Percentiles rank a stretch among this genome's conserved stretches.
Evolutionary conservation across 2,329 filamentous ascomycete genomes (phyloP).

Genomic region (Xenoacremonium recifei): DNA sequence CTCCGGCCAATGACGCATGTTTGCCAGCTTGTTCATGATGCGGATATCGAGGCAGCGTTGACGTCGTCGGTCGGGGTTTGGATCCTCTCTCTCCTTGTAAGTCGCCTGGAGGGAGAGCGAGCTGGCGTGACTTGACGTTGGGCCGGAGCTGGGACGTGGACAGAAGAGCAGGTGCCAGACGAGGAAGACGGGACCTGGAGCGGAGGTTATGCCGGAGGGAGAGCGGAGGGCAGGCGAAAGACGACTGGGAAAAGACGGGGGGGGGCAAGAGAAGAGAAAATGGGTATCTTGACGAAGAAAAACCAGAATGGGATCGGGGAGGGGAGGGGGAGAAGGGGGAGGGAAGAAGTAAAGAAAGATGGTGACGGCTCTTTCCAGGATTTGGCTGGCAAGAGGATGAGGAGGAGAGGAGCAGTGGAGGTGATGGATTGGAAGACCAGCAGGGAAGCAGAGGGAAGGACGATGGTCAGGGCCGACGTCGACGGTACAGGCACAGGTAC

Average conservation of each 20-base stretch:
- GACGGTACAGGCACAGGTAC: neutral
- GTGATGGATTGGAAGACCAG: constrained; percentile 9
- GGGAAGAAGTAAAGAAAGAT: constrained; percentile 20
- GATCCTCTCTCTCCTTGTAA: too few relatives aligned
- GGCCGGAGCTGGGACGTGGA: constrained; percentile 22
- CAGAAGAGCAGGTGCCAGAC: constrained; percentile 10
- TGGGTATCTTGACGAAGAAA: constrained; percentile 1
- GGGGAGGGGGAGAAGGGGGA: constrained; percentile 18
- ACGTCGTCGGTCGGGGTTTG: constrained; percentile 10
- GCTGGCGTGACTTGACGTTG: too few relatives aligned
- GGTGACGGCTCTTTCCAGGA: constrained; percentile 28
- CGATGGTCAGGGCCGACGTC: neutral
- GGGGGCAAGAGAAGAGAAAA: constrained; percentile 15
- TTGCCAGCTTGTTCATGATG: constrained; percentile 70
- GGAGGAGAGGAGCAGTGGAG: constrained; percentile 16
- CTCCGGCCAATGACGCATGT: constrained; percentile 71
- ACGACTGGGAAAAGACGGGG: constrained; percentile 13
- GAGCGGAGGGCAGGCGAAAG: constrained; percentile 11
- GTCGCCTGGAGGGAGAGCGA: too few relatives aligned
- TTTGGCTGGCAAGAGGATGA: constrained; percentile 19
- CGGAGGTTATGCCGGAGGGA: constrained; percentile 9
- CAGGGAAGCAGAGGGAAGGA: constrained; percentile 3
- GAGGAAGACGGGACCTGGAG: constrained; percentile 6
- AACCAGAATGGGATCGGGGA: constrained; percentile 5
- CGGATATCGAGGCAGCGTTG: constrained; percentile 6